Percentiles rank a stretch among this genome's conserved stretches.
phyloP scores from a whole-genome alignment of 225 moss, liverwort and hornwort genomes.

The Physcomitrellopsis africana region DNA sequence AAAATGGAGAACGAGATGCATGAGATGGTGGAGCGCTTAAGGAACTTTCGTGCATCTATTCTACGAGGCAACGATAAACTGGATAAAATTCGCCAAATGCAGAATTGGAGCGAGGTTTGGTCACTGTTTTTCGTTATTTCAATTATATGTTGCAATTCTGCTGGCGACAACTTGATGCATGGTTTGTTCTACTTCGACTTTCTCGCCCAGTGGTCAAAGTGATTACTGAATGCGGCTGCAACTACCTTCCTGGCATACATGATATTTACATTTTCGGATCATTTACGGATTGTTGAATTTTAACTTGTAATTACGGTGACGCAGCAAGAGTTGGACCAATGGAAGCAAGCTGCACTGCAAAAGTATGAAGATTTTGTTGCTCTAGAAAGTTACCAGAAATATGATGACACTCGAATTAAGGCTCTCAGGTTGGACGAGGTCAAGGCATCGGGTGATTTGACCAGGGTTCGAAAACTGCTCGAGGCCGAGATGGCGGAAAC shows the following conservation, averaged over 20 bases:
- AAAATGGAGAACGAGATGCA: constrained; percentile 76
- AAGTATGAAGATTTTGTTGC: constrained; percentile 86
- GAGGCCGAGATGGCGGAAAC: constrained; percentile 80
- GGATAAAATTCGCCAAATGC: constrained; percentile 72
- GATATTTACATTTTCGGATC: fast-evolving
- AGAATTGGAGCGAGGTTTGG: constrained; percentile 86
- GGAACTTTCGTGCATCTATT: constrained; percentile 47
- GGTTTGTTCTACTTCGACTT: too few species aligned
- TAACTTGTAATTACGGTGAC: neutral
- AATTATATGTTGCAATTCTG: too few species aligned
- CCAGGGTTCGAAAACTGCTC: constrained; percentile 46
- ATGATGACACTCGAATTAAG: constrained; percentile 70
- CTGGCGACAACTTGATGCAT: too few species aligned
- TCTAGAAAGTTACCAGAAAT: constrained; percentile 77
- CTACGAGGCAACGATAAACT: constrained; percentile 79
- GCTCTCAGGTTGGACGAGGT: constrained; percentile 74
- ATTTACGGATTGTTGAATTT: too few species aligned
- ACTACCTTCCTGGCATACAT: neutral
- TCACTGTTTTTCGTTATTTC: too few species aligned
- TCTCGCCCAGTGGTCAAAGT: too few species aligned
- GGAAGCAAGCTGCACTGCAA: constrained; percentile 77
- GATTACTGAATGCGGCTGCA: neutral
- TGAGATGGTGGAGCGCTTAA: constrained; percentile 69
- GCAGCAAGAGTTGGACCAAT: constrained; percentile 75
- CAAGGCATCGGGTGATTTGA: constrained; percentile 55